Evolutionary conservation across 2,329 filamentous ascomycete genomes (phyloP), one percentile per base, ranked within the genome.

Genomic region (Aspergillus ochraceoroseus): DNA sequence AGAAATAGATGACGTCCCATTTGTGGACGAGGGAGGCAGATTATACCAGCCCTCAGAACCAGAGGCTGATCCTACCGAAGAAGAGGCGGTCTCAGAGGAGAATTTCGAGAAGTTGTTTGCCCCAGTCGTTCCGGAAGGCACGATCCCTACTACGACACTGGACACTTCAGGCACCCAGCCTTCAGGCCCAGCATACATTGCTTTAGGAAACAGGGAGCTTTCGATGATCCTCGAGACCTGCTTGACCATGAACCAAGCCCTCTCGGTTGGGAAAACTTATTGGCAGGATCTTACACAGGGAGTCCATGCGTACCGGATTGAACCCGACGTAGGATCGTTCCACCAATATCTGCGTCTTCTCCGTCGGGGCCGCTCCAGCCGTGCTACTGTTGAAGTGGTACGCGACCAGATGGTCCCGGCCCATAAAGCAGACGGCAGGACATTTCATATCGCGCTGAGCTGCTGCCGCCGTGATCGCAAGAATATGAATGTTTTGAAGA

Each of bases 381-480:
- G 67, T 26, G 72, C 78, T 47, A 73, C 78, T 1, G 71, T 80
- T 9, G 67, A 75, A 9, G 59, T 84, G n/a, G 59, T 95, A 13
- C 59, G 67, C 15, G 57, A 70, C 12, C 75, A 66, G 44, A 62
- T 63, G 51, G 41, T 82, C 55, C 77, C 76, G 2, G 54, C 56
- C 14, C 55, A 65, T 5, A 52, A 70, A 46, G 57, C 76, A 26
- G 64, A 59, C 41, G 53, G 58, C 22, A 75, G 74, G 43, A 79
- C 79, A 7, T 86, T 88, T 66, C 76, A 78, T 38, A 75, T 87
- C 32, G 87, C 83, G 38, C 79, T 95, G 70, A 74, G 75, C 48
- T 74, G 79, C 4, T 95, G 88, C 62, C 68, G 79, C 15, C 77
- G 82, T 41, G 87, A 95, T 68, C 83, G 80, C 56, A 80, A 81